Percentiles rank a stretch among this genome's conserved stretches.
Conservation (phyloP, 177 flowering plant genomes). For the Vitis hybrid region DNA sequence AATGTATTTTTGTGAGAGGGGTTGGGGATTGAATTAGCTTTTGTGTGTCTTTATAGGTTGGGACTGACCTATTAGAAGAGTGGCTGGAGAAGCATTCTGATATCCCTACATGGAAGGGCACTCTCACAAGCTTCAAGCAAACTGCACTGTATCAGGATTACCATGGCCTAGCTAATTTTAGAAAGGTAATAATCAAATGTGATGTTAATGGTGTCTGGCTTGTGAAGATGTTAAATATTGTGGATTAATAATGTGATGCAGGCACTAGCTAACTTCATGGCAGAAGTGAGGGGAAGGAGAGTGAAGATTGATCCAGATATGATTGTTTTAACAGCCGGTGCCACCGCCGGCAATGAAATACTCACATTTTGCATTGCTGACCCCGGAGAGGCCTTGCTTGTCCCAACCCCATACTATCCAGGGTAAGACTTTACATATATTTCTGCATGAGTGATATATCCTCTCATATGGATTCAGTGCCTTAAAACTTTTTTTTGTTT, state of each 20-base stretch:
- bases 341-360: slow-evolving; percentile 34
- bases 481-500: neutral
- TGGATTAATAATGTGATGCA: neutral
- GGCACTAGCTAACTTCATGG: slow-evolving; percentile 34
- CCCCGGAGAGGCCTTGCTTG: slow-evolving; percentile 24
- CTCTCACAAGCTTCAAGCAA: slow-evolving; percentile 22
- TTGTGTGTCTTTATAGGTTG: slow-evolving; percentile 12
- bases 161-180: slow-evolving; percentile 28
- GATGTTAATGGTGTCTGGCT: neutral
- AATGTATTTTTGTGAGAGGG: neutral
- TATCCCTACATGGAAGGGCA: slow-evolving; percentile 12
- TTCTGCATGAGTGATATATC: neutral
- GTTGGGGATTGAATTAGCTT: neutral
- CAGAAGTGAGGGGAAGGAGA: slow-evolving; percentile 25
- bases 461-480: neutral
- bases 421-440: slow-evolving; percentile 14
- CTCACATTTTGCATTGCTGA: slow-evolving; percentile 32
- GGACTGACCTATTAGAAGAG: slow-evolving; percentile 24
- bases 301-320: slow-evolving; percentile 21
- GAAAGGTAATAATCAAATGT: slow-evolving; percentile 16
- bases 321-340: slow-evolving; percentile 30
- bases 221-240: too few species aligned
- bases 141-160: slow-evolving; percentile 30
- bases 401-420: slow-evolving; percentile 28
- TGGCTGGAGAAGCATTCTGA: slow-evolving; percentile 24